Evolutionary conservation across 2,329 filamentous ascomycete genomes (phyloP).

Genomic region (Nakataea oryzae): DNA sequence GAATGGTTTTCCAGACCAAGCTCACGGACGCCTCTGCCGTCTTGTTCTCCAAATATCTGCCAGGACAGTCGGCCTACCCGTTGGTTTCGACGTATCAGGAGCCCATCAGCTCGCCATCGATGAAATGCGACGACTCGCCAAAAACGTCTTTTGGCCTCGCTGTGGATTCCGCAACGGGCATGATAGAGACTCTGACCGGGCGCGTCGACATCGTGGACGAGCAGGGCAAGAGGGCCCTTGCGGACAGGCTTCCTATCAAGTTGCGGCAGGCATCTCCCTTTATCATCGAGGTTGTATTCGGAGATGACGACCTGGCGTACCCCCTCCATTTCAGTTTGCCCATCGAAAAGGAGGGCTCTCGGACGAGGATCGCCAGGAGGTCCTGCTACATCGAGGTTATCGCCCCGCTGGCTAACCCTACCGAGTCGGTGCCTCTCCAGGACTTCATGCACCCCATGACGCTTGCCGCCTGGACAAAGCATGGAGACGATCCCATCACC

Average conservation of each 20-base stretch:
- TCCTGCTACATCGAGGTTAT: slow-evolving; percentile 34
- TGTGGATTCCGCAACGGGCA: slow-evolving; percentile 15
- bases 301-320: slow-evolving; percentile 15
- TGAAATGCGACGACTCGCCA: neutral
- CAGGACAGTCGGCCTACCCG: slow-evolving; percentile 20
- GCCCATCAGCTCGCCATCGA: slow-evolving; percentile 3
- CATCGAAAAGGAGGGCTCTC: slow-evolving; percentile 21
- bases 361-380: slow-evolving; percentile 29
- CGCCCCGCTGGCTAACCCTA: slow-evolving; percentile 20
- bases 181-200: slow-evolving; percentile 24
- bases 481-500: neutral
- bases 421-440: slow-evolving; percentile 1
- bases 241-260: slow-evolving; percentile 24
- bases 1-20: slow-evolving; percentile 21
- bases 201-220: slow-evolving; percentile 26
- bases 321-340: slow-evolving; percentile 29
- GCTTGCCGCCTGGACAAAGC: slow-evolving; percentile 9
- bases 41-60: slow-evolving; percentile 24
- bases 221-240: slow-evolving; percentile 23
- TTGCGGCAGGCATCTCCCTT: slow-evolving; percentile 27
- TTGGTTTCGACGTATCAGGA: slow-evolving; percentile 13
- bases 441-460: slow-evolving; percentile 25
- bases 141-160: slow-evolving; percentile 16
- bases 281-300: slow-evolving; percentile 28
- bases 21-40: slow-evolving; percentile 19